phyloP scores from a whole-genome alignment of 768 basidiomycete genomes.

The Saitozyma podzolica region DNA sequence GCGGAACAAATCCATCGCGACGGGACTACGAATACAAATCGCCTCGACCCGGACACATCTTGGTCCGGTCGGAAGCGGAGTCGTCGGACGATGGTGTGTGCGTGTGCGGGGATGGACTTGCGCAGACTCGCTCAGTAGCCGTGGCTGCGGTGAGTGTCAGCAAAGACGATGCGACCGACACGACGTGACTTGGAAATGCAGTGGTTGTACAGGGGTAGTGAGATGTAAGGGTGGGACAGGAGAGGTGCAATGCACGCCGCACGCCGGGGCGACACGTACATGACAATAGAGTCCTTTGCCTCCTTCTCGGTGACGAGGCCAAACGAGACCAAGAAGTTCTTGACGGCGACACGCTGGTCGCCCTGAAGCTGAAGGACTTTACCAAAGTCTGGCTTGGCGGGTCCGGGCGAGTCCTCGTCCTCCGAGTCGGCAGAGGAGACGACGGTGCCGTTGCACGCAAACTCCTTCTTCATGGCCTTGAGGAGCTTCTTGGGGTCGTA shows the following conservation, averaged over 20 bases:
- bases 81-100: neutral
- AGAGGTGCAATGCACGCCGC: too few species aligned
- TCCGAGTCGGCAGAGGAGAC: constrained; percentile 57
- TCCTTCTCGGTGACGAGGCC: constrained; percentile 52
- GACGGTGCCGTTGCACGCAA: constrained; percentile 96
- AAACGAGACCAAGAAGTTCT: constrained; percentile 72
- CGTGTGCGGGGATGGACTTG: neutral
- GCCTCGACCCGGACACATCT: neutral
- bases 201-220: neutral
- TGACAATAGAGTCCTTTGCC: constrained; percentile 52
- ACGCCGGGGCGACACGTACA: constrained; percentile 30
- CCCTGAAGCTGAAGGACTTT: constrained; percentile 98
- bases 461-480: constrained; percentile 99
- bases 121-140: constrained; percentile 33
- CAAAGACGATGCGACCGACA: neutral
- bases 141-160: constrained; percentile 28
- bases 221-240: neutral
- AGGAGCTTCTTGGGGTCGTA: constrained; percentile 97
- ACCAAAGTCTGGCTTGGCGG: constrained; percentile 65
- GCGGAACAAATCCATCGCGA: too few species aligned
- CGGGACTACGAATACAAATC: too few species aligned
- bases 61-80: neutral
- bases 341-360: constrained; percentile 91
- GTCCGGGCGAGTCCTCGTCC: constrained; percentile 55
- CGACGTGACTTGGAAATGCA: neutral